Evolutionary conservation across 345 rosid species (phyloP), one percentile per base, ranked within the genome.

Genomic region (Raphanus sativus): DNA sequence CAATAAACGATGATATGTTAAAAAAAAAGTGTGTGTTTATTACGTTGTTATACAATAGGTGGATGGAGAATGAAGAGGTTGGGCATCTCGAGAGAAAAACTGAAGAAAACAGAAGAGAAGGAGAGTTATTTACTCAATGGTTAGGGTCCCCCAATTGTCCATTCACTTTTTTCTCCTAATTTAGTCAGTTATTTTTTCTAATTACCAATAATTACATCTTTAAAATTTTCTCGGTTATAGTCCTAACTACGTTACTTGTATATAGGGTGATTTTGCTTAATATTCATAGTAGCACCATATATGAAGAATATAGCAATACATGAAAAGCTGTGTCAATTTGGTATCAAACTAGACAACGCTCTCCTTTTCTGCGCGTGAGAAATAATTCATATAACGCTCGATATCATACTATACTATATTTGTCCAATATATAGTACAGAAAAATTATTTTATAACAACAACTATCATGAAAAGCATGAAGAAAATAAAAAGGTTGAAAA

Each of bases 101-200:
- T 10, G 45, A 38, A 38, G 45, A 38, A 10, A 38, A 38, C 45
- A 38, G 58, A 78, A 78, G 73, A 78, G 63, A 34, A 40, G 48
- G 29, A 60, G 63, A 71, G 10, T 59, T 71, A 65, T 73, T 72
- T 45, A 67, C 73, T 59, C 68, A 16, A 48, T 73, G 81, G 81
- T 78, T 48, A 48, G n/a, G 55, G 55, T 73, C 81, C 80, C 50
- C 4, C 42, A 15, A 15, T 62, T 72, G 59, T 25, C 33, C 38
- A 21, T 65, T 65, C 25, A 17, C 16, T 45, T 32, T 77, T 38
- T 77, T 38, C 29, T 11, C 34, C 36, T 15, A 48, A 13, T 40
- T 12, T 5, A 48, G 54, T n/a, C 54, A 48, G 7, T 48, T 48
- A 2, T 38, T 34, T 34, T 34, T 34, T 34, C 4, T 45, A 45